Evolutionary conservation across 495 filamentous ascomycete genomes (phyloP).

Genomic region (Talaromyces stipitatus): DNA sequence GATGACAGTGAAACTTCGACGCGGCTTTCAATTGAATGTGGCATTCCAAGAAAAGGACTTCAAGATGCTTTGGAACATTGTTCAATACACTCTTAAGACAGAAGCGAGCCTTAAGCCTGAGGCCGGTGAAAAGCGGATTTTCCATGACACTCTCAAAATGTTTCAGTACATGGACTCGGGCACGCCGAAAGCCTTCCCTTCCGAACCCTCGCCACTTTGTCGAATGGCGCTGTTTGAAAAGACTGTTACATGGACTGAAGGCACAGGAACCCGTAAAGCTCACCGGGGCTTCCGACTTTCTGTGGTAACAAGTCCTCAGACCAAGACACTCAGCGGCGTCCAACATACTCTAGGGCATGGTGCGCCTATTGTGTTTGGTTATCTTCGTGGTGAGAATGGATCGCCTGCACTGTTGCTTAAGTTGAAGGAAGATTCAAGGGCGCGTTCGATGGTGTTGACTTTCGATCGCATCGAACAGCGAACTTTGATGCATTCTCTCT

Average conservation of each 20-base stretch:
- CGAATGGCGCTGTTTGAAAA: conserved; percentile 66
- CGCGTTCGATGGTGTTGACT: conserved; percentile 62
- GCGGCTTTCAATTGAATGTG: conserved; percentile 59
- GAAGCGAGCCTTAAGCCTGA: conserved; percentile 58
- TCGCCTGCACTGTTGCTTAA: conserved; percentile 60
- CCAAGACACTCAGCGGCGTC: conserved; percentile 66
- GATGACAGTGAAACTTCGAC: conserved; percentile 58
- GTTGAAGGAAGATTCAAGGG: conserved; percentile 55
- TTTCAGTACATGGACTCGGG: conserved; percentile 72
- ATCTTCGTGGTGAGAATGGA: conserved; percentile 59
- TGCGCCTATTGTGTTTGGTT: conserved; percentile 62
- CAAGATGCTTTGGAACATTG: conserved; percentile 68
- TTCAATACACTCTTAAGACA: conserved; percentile 69
- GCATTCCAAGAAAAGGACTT: conserved; percentile 67
- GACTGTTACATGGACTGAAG: conserved; percentile 50
- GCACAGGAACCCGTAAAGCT: conserved; percentile 55
- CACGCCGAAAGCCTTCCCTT: conserved; percentile 59
- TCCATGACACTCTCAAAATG: conserved; percentile 54
- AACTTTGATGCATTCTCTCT: conserved; percentile 54
- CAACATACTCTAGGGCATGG: conserved; percentile 54
- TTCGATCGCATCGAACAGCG: conserved; percentile 65
- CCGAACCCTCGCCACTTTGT: conserved; percentile 62
- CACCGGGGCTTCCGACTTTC: conserved; percentile 72
- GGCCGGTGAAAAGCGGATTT: conserved; percentile 56
- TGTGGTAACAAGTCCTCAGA: conserved; percentile 65